These are phyloP conservation scores for Bjerkandera adusta DNA, from an alignment of 1,284 basidiomycete species.

Conservation along the genomic window DNA sequence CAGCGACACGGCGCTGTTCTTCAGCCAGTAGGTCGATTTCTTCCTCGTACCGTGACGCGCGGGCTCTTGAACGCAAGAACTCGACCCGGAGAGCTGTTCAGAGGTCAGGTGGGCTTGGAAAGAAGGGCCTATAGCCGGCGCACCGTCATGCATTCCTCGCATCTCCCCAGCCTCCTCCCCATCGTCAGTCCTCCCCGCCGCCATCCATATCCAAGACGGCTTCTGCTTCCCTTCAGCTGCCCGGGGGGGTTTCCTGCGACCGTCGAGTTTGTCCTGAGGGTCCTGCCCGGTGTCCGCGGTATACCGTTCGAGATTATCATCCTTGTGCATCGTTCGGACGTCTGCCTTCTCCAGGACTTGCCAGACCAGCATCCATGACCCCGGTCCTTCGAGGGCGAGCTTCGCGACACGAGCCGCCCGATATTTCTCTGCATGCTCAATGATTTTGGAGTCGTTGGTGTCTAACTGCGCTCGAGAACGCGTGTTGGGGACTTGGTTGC, in stretches of 20 bases:
- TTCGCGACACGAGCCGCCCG: constrained; percentile 6
- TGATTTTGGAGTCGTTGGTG: constrained; percentile 14
- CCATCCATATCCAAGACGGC: constrained; percentile 6
- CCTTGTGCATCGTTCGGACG: constrained; percentile 17
- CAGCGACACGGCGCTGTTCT: constrained; percentile 3
- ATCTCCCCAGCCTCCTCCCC: neutral
- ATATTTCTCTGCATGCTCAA: constrained; percentile 8
- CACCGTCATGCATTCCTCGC: constrained; percentile 2
- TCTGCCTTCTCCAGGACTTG: constrained; percentile 15
- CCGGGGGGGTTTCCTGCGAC: neutral
- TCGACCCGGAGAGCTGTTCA: constrained; percentile 1
- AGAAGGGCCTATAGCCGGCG: neutral
- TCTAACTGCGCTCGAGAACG: constrained; percentile 15
- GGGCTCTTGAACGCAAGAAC: constrained; percentile 1
- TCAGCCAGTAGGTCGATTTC: neutral
- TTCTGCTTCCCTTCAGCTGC: constrained; percentile 1
- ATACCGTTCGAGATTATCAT: no score
- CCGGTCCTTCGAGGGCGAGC: constrained; percentile 13
- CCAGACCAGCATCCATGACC: constrained; percentile 16
- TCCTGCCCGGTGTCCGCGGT: no score
- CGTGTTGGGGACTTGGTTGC: constrained; percentile 1
- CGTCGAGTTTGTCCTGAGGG: neutral
- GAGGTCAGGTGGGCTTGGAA: neutral
- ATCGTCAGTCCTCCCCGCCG: neutral
- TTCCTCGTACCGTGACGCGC: neutral